Base-by-base conservation (phyloP, 805 yeast genomes). In the Suhomyces kilbournensis region DNA sequence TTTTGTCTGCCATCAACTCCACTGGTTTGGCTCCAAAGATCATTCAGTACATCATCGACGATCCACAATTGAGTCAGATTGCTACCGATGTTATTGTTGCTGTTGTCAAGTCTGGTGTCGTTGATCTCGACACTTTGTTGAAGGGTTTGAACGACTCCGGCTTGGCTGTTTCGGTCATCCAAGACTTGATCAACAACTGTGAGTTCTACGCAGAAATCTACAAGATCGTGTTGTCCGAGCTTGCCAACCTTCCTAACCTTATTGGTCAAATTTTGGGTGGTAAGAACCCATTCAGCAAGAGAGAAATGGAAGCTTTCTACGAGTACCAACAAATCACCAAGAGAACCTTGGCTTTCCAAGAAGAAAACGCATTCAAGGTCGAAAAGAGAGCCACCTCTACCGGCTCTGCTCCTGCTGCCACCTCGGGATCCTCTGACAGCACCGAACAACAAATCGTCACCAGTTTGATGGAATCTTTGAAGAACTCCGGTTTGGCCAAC, bases 101-200 rank as follows among this genome's bases (percentile, higher is more conserved):
- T 4, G 58, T 66, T 46, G 61, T 74, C 53, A 67, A 72, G 57
- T 60, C 62, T 52, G 73, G 72, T 55, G 28, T 55, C 39, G 60
- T 74, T 46, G 65, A 72, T 45, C 54, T 74, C 53, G 60, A 63
- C 50, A 71, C 77, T 7, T 71, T 74, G 57, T 65, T 73, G 55
- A 70, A 63, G 40, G 67, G 76, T 28, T 69, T 74, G 58, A 69
- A 67, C 54, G 73, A 74, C 50, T 73, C 78, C 38, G 79, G 79
- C 40, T 69, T 74, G 54, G 75, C 75, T 40, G 68, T 60, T 35
- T 61, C 58, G 19, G 74, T 73, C 46, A 71, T 74, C 52, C 54
- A 69, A 50, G 64, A 63, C 59, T 58, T 74, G 53, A 68, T 74
- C 57, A 56, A 53, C 49, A 70, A 74, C 60, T 74, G 79, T 66